Base-by-base conservation (phyloP, 2,329 filamentous ascomycete species). In the Neurospora sp. region DNA sequence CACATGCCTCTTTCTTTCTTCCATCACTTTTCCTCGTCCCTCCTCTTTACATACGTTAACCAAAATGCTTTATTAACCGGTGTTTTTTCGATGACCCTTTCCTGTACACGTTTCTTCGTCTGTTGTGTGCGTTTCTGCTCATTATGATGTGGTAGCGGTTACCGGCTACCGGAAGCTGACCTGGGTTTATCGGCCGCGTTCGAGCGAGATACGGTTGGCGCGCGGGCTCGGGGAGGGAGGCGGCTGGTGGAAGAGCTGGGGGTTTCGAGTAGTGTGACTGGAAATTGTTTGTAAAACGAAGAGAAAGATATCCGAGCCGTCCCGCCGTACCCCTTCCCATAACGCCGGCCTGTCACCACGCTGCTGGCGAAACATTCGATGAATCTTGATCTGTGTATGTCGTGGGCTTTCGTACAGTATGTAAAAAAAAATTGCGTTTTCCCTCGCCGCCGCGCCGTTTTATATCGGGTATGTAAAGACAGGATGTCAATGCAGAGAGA, bases 401-500 rank as follows among this genome's bases (percentile, higher is more conserved):
- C 70, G 68, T 72, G 43, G 70, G 70, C 68, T 69, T 72, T 72
- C 73, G 70, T 74, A 71, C 71, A 72, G 15, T n/a, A 70, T 68
- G 23, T 66, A 66, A 68, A 46, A 28, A 38, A 38, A 38, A 42
- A 42, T 58, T 71, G 73, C 69, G 68, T 67, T 72, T 33, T 23
- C 28, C 13, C 28, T 62, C 40, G 62, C 40, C 33, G 43, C 38
- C 66, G 72, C 68, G 69, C 68, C 67, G 66, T 40, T 38, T 43
- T 52, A 46, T 68, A 66, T 67, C 15, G 19, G 66, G 68, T 42
- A 17, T 67, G 62, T 23, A 23, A 43, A 70, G 71, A 70, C 28
- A 19, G 67, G 52, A 40, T 33, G 52, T 42, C 4, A 68, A 69
- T n/a, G 33, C 58, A 68, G 69, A 70, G 36, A 33, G 33, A 42